Evolutionary conservation across 495 filamentous ascomycete genomes (phyloP), one percentile per base, ranked within the genome.

Genomic region (Aspergillus homomorphus): DNA sequence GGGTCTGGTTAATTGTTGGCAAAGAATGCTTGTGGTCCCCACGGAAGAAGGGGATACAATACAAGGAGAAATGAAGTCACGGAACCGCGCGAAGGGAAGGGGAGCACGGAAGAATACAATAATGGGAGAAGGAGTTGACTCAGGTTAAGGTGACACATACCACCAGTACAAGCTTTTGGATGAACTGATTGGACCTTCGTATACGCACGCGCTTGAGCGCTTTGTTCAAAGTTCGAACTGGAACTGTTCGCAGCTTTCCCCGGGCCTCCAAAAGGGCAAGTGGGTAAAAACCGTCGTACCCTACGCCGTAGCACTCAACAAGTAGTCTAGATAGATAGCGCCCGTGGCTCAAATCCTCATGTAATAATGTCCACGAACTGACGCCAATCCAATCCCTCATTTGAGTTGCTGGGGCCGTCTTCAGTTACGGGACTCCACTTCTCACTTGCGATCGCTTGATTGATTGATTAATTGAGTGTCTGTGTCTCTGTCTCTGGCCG

Each of bases 291-390:
- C 60, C 33, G 7, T 10, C 8, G 4, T 12, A 6, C 4, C 4
- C 33, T 12, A n/a, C n/a, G n/a, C n/a, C n/a, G n/a, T n/a, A n/a
- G n/a, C n/a, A n/a, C n/a, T n/a, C n/a, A n/a, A n/a, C n/a, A n/a
- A n/a, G n/a, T n/a, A n/a, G n/a, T n/a, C n/a, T n/a, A n/a, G n/a
- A n/a, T n/a, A n/a, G n/a, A n/a, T n/a, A n/a, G n/a, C n/a, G n/a
- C n/a, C n/a, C n/a, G n/a, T n/a, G n/a, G n/a, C n/a, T n/a, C n/a
- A n/a, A n/a, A n/a, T n/a, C n/a, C n/a, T n/a, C n/a, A n/a, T n/a
- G n/a, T n/a, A n/a, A n/a, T n/a, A n/a, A n/a, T 26, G 45, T 51
- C 26, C 46, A 57, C 57, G 53, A 57, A 59, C 57, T 54, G 44
- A 42, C 53, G 41, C 59, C 33, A 30, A 52, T 61, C 48, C 26